Evolutionary conservation across 2,329 filamentous ascomycete genomes (phyloP).

Genomic region (Orbilia brochopaga): DNA sequence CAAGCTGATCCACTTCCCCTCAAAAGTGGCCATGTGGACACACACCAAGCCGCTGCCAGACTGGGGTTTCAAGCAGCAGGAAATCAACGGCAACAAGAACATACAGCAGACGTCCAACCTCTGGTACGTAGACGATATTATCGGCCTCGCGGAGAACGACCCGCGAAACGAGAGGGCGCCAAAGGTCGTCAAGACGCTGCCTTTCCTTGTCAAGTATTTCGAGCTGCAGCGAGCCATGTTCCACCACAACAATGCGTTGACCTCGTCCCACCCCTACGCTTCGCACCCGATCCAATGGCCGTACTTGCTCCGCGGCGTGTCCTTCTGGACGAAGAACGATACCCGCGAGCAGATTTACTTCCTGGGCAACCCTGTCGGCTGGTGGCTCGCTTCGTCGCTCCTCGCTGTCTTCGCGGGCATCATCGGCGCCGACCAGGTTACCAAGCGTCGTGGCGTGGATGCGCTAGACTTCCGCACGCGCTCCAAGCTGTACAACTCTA

Average conservation of each 20-base stretch:
- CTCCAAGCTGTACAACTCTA: slow-evolving; percentile 95
- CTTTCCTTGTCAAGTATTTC: slow-evolving; percentile 92
- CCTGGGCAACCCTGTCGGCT: slow-evolving; percentile 92
- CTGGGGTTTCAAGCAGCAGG: slow-evolving; percentile 95
- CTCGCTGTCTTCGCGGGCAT: slow-evolving; percentile 93
- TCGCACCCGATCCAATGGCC: slow-evolving; percentile 97
- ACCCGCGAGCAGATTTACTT: slow-evolving; percentile 98
- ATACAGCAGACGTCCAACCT: slow-evolving; percentile 85
- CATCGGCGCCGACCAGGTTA: slow-evolving; percentile 88
- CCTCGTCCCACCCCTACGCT: slow-evolving; percentile 93
- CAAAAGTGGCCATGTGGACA: slow-evolving; percentile 99
- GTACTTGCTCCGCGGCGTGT: slow-evolving; percentile 93
- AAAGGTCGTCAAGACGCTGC: slow-evolving; percentile 78
- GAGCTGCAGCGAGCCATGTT: slow-evolving; percentile 99
- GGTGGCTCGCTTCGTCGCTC: slow-evolving; percentile 94
- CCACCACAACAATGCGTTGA: slow-evolving; percentile 98
- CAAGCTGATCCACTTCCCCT: slow-evolving; percentile 92
- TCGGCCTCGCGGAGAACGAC: slow-evolving; percentile 75
- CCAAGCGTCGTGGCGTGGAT: slow-evolving; percentile 88
- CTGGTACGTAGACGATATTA: slow-evolving; percentile 91
- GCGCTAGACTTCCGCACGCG: slow-evolving; percentile 93
- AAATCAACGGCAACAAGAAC: slow-evolving; percentile 99
- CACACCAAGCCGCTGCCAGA: slow-evolving; percentile 93
- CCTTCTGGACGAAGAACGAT: slow-evolving; percentile 98
- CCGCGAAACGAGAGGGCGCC: slow-evolving; percentile 76